Conservation (phyloP, 2,329 filamentous ascomycete genomes). For the Epichloe festucae region DNA sequence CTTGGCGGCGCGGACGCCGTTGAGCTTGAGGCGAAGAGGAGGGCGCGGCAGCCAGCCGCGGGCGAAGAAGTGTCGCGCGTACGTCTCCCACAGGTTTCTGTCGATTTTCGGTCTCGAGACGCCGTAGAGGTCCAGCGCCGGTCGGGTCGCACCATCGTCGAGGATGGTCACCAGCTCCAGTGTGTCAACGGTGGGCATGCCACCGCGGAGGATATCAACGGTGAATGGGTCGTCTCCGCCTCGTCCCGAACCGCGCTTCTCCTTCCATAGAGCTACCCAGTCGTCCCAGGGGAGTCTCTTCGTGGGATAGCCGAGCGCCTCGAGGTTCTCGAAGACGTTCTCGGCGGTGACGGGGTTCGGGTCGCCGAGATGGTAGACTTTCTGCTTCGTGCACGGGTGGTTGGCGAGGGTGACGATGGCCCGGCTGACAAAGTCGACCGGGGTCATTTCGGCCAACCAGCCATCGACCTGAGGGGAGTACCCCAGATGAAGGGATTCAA, state of each 20-base stretch:
- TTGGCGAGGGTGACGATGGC: conserved; percentile 59
- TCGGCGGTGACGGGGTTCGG: conserved; percentile 55
- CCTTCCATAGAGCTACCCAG: conserved; percentile 62
- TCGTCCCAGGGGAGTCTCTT: conserved; percentile 54
- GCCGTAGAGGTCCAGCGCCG: conserved; percentile 37
- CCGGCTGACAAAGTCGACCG: conserved; percentile 67
- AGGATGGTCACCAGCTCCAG: conserved; percentile 60
- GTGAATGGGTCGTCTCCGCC: conserved; percentile 62
- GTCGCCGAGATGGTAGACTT: conserved; percentile 63
- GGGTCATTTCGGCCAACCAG: conserved; percentile 75
- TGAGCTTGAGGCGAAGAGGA: conserved; percentile 40
- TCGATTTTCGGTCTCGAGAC: conserved; percentile 58
- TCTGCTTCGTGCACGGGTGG: conserved; percentile 47
- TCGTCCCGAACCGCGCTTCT: conserved; percentile 51
- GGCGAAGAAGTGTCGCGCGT: conserved; percentile 68
- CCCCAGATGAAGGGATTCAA: conserved; percentile 64
- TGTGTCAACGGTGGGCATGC: conserved; percentile 66
- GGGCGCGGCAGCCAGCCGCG: conserved; percentile 60
- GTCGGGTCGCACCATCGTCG: conserved; percentile 54
- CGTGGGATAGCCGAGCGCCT: conserved; percentile 58
- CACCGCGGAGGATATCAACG: conserved; percentile 64
- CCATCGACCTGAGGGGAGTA: conserved; percentile 56
- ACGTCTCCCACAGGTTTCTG: conserved; percentile 57
- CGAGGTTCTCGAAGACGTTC: conserved; percentile 50
- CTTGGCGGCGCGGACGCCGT: conserved; percentile 12